Evolutionary conservation across 306 rosid genomes (phyloP), one percentile per base, ranked within the genome.

Genomic region (Gynostemma pentaphyllum): DNA sequence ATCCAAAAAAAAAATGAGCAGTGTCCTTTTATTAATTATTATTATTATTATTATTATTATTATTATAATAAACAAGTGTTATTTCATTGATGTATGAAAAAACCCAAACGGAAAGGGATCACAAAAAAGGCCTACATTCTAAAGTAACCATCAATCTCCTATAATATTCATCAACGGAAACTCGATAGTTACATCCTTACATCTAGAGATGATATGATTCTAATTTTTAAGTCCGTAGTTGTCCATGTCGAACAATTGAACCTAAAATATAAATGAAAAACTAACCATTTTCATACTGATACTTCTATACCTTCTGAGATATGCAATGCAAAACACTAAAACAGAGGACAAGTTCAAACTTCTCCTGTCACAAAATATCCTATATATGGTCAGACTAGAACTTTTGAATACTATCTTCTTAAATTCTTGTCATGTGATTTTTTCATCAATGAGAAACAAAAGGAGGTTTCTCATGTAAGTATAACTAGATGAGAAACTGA

Each of bases 401-500:
- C 49, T 2, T 61, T 14, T 7, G 2, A 12, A 42, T 42, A 42
- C 46, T 14, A 14, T 12, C 12, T 22, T 18, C 14, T 14, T 12
- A 40, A 9, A 16, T 5, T 40, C 40, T 22, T 23, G 8, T 23
- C 36, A 40, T 5, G 14, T 39, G 49, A 23, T 34, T 11, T 12
- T 52, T 40, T 27, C 50, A 61, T 14, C 22, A 6, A 40, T 24
- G n/a, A n/a, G n/a, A n/a, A n/a, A n/a, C n/a, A n/a, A n/a, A n/a
- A n/a, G n/a, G n/a, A n/a, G n/a, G n/a, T n/a, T n/a, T n/a, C n/a
- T n/a, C n/a, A n/a, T n/a, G n/a, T n/a, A n/a, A n/a, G n/a, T n/a
- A n/a, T n/a, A n/a, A n/a, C n/a, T n/a, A n/a, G n/a, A 4, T 34
- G 48, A 60, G 65, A 61, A 22, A 61, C 66, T 22, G 8, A 40